Percentiles rank a stretch among this genome's conserved stretches.
Evolutionary conservation across 345 rosid species (phyloP).

Genomic region (Rhodamnia rubescens): DNA sequence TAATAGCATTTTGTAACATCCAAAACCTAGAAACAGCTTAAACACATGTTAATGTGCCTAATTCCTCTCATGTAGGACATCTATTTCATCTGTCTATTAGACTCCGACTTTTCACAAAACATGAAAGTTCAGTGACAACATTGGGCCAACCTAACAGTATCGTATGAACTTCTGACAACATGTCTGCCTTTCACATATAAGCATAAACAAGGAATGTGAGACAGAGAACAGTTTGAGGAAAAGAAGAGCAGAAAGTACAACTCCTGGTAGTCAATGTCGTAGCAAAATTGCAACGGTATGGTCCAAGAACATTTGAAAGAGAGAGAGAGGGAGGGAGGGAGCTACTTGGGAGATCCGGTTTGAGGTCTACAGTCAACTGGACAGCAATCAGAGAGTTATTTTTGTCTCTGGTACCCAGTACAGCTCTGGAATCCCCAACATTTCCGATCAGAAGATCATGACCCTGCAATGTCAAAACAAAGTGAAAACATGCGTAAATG

Average conservation of each 20-base stretch:
- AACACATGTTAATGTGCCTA: background rate
- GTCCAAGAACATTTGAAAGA: background rate
- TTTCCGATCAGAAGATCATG: slow-evolving; percentile 24
- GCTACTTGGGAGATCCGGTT: slow-evolving; percentile 39
- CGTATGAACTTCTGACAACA: background rate
- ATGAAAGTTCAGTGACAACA: background rate
- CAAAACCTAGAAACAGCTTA: background rate
- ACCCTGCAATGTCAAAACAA: slow-evolving; percentile 10
- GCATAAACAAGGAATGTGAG: background rate
- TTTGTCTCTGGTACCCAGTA: slow-evolving; percentile 21
- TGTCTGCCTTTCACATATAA: background rate
- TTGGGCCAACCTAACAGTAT: background rate
- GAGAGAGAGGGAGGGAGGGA: background rate
- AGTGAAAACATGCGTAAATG: background rate
- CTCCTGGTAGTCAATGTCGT: background rate
- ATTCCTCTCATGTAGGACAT: background rate
- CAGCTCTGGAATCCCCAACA: slow-evolving; percentile 42
- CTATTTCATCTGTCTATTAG: background rate
- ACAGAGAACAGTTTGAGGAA: background rate
- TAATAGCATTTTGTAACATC: background rate
- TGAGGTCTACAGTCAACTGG: slow-evolving; percentile 38
- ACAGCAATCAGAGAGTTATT: slow-evolving; percentile 22
- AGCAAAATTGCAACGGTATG: background rate
- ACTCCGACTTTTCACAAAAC: background rate
- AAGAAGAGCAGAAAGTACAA: background rate